Percentiles rank a stretch among this genome's conserved stretches.
Conservation (phyloP, 441 rosid genomes). For the Gossypium schwendimanii region DNA sequence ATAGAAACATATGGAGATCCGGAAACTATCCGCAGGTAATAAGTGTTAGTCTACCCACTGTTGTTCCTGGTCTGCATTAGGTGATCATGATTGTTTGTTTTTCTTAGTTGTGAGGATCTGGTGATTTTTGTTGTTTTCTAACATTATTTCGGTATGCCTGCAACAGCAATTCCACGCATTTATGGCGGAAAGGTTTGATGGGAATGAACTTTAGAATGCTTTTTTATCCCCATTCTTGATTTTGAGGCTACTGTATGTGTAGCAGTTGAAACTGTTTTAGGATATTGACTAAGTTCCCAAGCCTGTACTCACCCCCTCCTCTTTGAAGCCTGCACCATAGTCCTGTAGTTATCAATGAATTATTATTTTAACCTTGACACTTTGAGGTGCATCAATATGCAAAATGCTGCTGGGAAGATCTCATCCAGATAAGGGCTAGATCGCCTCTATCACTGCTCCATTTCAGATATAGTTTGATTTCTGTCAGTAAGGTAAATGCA, state of each 20-base stretch:
- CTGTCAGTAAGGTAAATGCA: slow-evolving; percentile 94
- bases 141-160: slow-evolving; percentile 59
- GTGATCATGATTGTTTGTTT: slow-evolving; percentile 22
- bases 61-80: slow-evolving; percentile 23
- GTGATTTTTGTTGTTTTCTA: slow-evolving; percentile 42
- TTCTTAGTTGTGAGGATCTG: slow-evolving; percentile 29
- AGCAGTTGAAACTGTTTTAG: slow-evolving; percentile 32
- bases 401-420: slow-evolving; percentile 93
- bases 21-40: slow-evolving; percentile 89
- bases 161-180: slow-evolving; percentile 59
- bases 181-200: slow-evolving; percentile 61
- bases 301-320: slow-evolving; percentile 17
- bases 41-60: slow-evolving; percentile 11
- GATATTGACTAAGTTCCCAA: slow-evolving; percentile 23
- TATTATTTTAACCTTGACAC: slow-evolving; percentile 49
- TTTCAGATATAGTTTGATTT: slow-evolving; percentile 55
- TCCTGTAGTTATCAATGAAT: slow-evolving; percentile 32
- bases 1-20: slow-evolving; percentile 86
- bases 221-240: slow-evolving; percentile 31
- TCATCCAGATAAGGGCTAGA: slow-evolving; percentile 75
- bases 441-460: slow-evolving; percentile 77
- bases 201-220: slow-evolving; percentile 39
- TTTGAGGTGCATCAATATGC: slow-evolving; percentile 67
- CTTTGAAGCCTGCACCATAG: slow-evolving; percentile 30
- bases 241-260: slow-evolving; percentile 26